Conservation (phyloP, 2,329 filamentous ascomycete species). For the Xylariomycetidae sp. region DNA sequence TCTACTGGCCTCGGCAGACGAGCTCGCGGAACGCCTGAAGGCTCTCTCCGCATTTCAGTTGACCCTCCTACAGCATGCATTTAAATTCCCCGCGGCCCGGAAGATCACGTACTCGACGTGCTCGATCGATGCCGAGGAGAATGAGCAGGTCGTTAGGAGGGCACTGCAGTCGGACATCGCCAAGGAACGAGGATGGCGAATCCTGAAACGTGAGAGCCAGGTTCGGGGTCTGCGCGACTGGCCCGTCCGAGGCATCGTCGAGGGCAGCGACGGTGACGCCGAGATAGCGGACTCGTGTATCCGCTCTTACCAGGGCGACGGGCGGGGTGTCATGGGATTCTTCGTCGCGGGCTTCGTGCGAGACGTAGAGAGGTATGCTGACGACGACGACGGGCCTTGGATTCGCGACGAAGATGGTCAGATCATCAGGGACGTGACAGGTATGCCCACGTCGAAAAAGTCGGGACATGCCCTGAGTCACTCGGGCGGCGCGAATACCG, state of each 20-base stretch:
- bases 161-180: conserved; percentile 67
- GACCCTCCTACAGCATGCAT: conserved; percentile 75
- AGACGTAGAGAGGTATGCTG: conserved; percentile 30
- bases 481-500: no score
- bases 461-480: no score
- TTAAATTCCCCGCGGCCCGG: conserved; percentile 69
- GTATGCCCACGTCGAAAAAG: conserved; percentile 28
- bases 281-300: conserved; percentile 70
- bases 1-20: conserved; percentile 46
- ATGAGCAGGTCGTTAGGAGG: conserved; percentile 75
- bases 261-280: conserved; percentile 44
- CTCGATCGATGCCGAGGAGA: conserved; percentile 81
- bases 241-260: conserved; percentile 59
- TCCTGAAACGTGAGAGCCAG: conserved; percentile 69
- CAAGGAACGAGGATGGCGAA: conserved; percentile 65
- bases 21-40: conserved; percentile 24
- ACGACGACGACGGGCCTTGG: conserved; percentile 22
- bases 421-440: conserved; percentile 24
- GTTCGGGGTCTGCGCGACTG: conserved; percentile 72
- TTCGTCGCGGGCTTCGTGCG: conserved; percentile 87
- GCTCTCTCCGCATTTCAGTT: conserved; percentile 73
- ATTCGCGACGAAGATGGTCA: conserved; percentile 23
- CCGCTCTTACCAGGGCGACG: conserved; percentile 74
- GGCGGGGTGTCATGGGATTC: conserved; percentile 86
- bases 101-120: conserved; percentile 92